phyloP scores from a whole-genome alignment of 108 stramenopile genomes.

The Aurantiochytrium sp. region DNA sequence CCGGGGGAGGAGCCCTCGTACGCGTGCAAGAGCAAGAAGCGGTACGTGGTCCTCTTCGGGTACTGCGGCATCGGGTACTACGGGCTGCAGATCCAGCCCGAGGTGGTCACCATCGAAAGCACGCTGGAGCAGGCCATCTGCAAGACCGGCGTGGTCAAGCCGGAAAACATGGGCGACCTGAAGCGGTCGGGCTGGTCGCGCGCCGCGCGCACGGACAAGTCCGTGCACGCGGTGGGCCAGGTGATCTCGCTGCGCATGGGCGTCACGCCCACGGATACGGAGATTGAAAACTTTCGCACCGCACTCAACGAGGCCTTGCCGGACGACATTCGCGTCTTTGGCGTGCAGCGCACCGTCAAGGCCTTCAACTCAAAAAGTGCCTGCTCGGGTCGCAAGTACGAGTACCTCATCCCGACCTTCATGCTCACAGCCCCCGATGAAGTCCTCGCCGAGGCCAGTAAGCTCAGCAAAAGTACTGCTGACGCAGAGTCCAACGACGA shows the following conservation, averaged over 20 bases:
- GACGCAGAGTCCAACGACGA: conserved; percentile 32
- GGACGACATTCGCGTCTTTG: conserved; percentile 73
- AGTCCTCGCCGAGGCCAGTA: conserved; percentile 46
- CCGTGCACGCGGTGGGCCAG: conserved; percentile 86
- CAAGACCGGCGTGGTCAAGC: conserved; percentile 47
- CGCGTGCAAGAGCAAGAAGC: conserved; percentile 42
- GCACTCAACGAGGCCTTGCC: conserved; percentile 74
- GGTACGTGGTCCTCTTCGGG: conserved; percentile 42
- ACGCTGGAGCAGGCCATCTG: conserved; percentile 87
- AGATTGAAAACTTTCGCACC: conserved; percentile 47
- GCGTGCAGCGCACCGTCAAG: conserved; percentile 71
- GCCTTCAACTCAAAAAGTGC: conserved; percentile 82
- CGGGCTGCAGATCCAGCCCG: conserved; percentile 79
- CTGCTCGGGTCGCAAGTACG: conserved; percentile 83
- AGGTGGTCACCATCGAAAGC: conserved; percentile 7
- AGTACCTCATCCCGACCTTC: conserved; percentile 93
- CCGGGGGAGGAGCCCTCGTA: neutral
- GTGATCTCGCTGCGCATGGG: conserved; percentile 75
- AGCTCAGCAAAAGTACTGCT: neutral
- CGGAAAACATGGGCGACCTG: neutral
- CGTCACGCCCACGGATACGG: conserved; percentile 43
- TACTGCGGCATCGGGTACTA: conserved; percentile 63
- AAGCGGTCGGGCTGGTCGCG: conserved; percentile 87
- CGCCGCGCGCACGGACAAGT: conserved; percentile 94
- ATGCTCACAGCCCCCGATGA: conserved; percentile 58